phyloP scores from a whole-genome alignment of 2,329 filamentous ascomycete genomes.

The Westerdykella aurantiaca region DNA sequence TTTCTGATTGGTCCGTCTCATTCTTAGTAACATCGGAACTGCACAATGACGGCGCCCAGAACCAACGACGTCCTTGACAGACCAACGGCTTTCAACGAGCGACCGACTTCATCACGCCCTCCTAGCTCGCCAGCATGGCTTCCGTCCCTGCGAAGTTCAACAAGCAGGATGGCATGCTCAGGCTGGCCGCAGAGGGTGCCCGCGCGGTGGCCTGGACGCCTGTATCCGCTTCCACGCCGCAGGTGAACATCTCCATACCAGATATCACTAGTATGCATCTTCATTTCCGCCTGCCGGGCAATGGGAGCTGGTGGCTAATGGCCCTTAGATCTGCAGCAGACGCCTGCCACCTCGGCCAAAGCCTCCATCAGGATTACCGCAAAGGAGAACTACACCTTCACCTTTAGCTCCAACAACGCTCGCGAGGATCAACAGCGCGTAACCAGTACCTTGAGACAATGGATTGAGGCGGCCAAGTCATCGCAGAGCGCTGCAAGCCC shows the following conservation, averaged over 20 bases:
- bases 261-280: slow-evolving; percentile 70
- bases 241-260: slow-evolving; percentile 63
- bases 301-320: background rate
- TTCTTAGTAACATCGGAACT: too few relatives aligned
- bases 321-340: slow-evolving; percentile 79
- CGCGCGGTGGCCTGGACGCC: slow-evolving; percentile 78
- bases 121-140: slow-evolving; percentile 27
- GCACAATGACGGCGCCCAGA: too few relatives aligned
- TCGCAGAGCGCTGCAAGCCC: slow-evolving; percentile 29
- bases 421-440: slow-evolving; percentile 78
- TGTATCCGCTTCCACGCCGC: slow-evolving; percentile 54
- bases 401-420: slow-evolving; percentile 77
- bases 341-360: slow-evolving; percentile 78
- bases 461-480: slow-evolving; percentile 66
- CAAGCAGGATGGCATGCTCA: slow-evolving; percentile 87
- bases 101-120: background rate
- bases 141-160: slow-evolving; percentile 60
- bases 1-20: too few relatives aligned
- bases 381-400: slow-evolving; percentile 75
- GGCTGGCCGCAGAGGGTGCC: slow-evolving; percentile 63
- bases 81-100: background rate
- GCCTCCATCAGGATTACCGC: slow-evolving; percentile 92
- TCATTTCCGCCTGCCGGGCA: slow-evolving; percentile 1
- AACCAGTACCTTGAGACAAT: slow-evolving; percentile 71
- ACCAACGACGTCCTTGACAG: too few relatives aligned